Evolutionary conservation across 1,284 basidiomycete genomes (phyloP), one percentile per base, ranked within the genome.

Genomic region (Ustilago shanxiensis): DNA sequence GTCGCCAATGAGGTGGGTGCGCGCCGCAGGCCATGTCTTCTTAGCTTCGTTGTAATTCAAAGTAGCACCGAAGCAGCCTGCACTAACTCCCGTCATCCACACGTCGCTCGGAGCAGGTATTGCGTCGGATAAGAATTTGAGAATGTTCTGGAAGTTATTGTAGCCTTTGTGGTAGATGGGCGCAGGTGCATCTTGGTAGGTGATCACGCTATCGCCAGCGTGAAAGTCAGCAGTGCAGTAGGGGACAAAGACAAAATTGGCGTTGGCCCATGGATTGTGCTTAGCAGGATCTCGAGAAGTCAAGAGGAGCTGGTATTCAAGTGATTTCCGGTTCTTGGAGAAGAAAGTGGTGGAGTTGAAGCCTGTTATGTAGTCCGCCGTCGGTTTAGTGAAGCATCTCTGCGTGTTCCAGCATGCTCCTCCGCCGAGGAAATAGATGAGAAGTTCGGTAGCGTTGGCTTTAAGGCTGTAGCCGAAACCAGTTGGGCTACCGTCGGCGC

Each of bases 181-280:
- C 13, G 37, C 47, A 0, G 65, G 65, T 1, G 71, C 71, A 26
- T 44, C 54, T 8, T 53, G n/a, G 39, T 73, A 73, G 1, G 65
- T 73, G 18, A 57, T 16, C n/a, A 68, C 49, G 11, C 50, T 44
- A 54, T 66, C 37, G 26, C 64, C 70, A 10, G 41, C 65, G 24
- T 72, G 71, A 22, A 72, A 22, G 33, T 72, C 71, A 3, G 53
- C 71, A 0, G 71, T 72, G 57, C 71, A 72, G 41, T 72, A 72
- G 8, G 65, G 71, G n/a, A 72, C 60, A 26, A 67, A 72, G 39
- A 68, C 57, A 28, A 52, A 58, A 49, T 64, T 50, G 3, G 71
- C 37, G 6, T 51, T 52, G 26, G 49, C 24, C 57, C 60, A 72
- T 1, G 71, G 71, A 9, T 72, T 72, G n/a, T 39, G 29, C 20